Percentiles rank a stretch among this genome's conserved stretches.
Evolutionary conservation across 23 red algal species (phyloP).

Genomic region (Gracilaria domingensis): DNA sequence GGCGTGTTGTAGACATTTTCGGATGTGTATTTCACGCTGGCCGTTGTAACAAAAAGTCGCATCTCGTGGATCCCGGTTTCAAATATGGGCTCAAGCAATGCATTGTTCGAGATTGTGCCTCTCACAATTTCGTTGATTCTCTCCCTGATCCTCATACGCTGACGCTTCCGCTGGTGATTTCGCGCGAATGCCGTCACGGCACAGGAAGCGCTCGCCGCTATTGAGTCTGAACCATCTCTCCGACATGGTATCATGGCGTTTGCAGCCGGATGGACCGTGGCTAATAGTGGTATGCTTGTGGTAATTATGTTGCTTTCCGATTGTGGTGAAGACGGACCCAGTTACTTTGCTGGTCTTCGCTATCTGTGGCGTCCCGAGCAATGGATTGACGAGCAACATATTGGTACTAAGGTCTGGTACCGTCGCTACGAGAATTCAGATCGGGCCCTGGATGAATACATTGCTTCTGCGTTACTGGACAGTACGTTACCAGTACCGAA

Average conservation of each 20-base stretch:
- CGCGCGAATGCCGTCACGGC: slow-evolving; percentile 1
- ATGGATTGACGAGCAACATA: slow-evolving; percentile 37
- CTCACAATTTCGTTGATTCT: not conserved
- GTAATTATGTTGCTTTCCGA: slow-evolving; percentile 40
- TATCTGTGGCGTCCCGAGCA: slow-evolving; percentile 45
- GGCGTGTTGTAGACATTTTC: slow-evolving; percentile 27
- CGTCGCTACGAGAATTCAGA: slow-evolving; percentile 1
- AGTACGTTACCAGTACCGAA: not conserved
- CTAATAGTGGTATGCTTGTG: not conserved
- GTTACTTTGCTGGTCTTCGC: slow-evolving; percentile 38
- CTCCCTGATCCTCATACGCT: slow-evolving; percentile 12
- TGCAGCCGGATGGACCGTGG: slow-evolving; percentile 36
- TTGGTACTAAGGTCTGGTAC: slow-evolving; percentile 34
- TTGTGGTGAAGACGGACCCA: slow-evolving; percentile 41
- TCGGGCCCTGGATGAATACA: slow-evolving; percentile 11
- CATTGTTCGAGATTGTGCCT: slow-evolving; percentile 14
- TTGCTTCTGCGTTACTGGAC: slow-evolving; percentile 26
- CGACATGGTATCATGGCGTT: slow-evolving; percentile 27
- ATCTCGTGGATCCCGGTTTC: slow-evolving; percentile 45
- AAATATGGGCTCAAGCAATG: not conserved
- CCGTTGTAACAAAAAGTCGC: slow-evolving; percentile 41
- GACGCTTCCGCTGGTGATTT: slow-evolving; percentile 43
- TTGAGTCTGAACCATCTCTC: slow-evolving; percentile 24
- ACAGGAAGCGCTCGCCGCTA: not conserved
- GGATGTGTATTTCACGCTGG: slow-evolving; percentile 36